phyloP scores from a whole-genome alignment of 2,329 filamentous ascomycete species.

The Rosellinia necatrix region DNA sequence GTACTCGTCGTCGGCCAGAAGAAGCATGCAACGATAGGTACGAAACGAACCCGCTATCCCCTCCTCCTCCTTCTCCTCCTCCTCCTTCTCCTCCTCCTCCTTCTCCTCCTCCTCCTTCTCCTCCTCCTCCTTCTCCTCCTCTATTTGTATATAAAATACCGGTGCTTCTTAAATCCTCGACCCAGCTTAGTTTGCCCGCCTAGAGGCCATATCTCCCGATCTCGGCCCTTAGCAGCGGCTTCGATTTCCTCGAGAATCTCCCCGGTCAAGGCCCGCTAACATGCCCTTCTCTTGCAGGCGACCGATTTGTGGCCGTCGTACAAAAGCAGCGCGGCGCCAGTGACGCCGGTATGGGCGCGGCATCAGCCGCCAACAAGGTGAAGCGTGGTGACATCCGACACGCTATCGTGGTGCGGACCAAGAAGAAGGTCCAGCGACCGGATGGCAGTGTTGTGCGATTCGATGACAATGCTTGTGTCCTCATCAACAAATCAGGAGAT shows the following conservation, averaged over 20 bases:
- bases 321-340: conserved; percentile 89
- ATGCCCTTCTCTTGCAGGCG: conserved; percentile 62
- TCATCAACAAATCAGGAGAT: conserved; percentile 96
- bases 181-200: neutral
- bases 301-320: conserved; percentile 95
- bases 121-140: too few species aligned
- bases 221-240: neutral
- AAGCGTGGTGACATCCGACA: conserved; percentile 95
- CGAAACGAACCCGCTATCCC: conserved; percentile 11
- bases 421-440: conserved; percentile 81
- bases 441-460: conserved; percentile 93
- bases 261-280: conserved; percentile 14
- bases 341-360: conserved; percentile 71
- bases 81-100: too few species aligned
- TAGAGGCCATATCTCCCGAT: neutral
- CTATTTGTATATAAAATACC: too few species aligned
- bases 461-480: conserved; percentile 96
- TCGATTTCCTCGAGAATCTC: too few species aligned
- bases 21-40: conserved; percentile 85
- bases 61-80: too few species aligned
- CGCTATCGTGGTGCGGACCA: conserved; percentile 90
- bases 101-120: too few species aligned
- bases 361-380: conserved; percentile 85
- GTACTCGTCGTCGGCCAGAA: conserved; percentile 92
- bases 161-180: too few species aligned